phyloP scores from a whole-genome alignment of 1,284 basidiomycete genomes.

The Sporisorium iseilematis-ciliati region DNA sequence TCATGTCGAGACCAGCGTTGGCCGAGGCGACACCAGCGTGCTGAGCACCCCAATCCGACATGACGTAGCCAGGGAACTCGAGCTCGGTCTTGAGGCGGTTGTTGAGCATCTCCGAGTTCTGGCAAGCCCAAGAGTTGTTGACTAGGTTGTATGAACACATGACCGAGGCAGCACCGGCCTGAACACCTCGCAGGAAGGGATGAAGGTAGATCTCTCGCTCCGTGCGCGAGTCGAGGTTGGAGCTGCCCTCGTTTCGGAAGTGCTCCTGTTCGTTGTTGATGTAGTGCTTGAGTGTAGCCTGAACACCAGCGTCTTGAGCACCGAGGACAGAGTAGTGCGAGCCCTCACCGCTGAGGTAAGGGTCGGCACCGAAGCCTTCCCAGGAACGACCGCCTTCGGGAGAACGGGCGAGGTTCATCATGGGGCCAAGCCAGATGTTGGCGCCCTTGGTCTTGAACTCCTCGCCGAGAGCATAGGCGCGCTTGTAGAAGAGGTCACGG shows the following conservation, averaged over 20 bases:
- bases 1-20: slow-evolving; percentile 78
- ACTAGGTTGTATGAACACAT: slow-evolving; percentile 74
- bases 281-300: slow-evolving; percentile 70
- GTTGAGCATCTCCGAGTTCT: slow-evolving; percentile 78
- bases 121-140: slow-evolving; percentile 74
- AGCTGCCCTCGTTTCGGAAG: slow-evolving; percentile 59
- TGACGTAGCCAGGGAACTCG: slow-evolving; percentile 81
- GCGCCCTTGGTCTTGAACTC: slow-evolving; percentile 85
- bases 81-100: slow-evolving; percentile 80
- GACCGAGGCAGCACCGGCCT: slow-evolving; percentile 70
- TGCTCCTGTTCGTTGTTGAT: slow-evolving; percentile 68
- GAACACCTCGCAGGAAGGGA: slow-evolving; percentile 68
- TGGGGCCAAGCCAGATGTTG: slow-evolving; percentile 76
- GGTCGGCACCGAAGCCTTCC: slow-evolving; percentile 74
- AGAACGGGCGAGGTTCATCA: slow-evolving; percentile 73
- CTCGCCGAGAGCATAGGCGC: slow-evolving; percentile 80
- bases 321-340: slow-evolving; percentile 57
- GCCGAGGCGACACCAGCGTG: slow-evolving; percentile 69
- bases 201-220: slow-evolving; percentile 73
- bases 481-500: slow-evolving; percentile 78
- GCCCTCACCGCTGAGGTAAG: slow-evolving; percentile 64
- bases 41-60: slow-evolving; percentile 61
- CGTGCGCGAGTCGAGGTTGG: slow-evolving; percentile 79
- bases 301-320: slow-evolving; percentile 62
- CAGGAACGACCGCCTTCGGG: slow-evolving; percentile 82